Percentiles rank a stretch among this genome's conserved stretches.
Evolutionary conservation across 257 asterid genomes (phyloP).

Genomic region (Anisodus acutangulus): DNA sequence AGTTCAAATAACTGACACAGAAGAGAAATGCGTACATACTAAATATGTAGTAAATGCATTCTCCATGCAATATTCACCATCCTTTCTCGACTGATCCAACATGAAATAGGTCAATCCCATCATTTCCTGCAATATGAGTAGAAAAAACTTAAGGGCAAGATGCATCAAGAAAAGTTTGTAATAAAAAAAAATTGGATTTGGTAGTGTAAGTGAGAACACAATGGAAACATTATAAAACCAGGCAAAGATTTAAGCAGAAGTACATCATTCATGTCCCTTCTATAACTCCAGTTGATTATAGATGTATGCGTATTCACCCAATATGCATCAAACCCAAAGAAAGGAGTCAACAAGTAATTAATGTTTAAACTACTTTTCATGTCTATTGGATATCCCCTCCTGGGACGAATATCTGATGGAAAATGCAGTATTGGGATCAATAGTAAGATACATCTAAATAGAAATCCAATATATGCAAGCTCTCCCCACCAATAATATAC

Average conservation of each 20-base stretch:
- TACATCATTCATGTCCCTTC: not conserved
- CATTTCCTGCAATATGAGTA: slow-evolving; percentile 72
- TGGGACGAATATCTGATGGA: not conserved
- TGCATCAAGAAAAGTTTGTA: slow-evolving; percentile 26
- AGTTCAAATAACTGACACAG: slow-evolving; percentile 25
- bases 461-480: not conserved
- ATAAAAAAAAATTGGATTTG: not conserved
- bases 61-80: slow-evolving; percentile 98
- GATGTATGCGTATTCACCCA: slow-evolving; percentile 8
- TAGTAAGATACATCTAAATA: not conserved
- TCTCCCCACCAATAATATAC: slow-evolving; percentile 9
- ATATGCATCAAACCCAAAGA: not conserved
- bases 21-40: slow-evolving; percentile 48
- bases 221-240: slow-evolving; percentile 15
- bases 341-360: not conserved
- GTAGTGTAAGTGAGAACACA: not conserved
- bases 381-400: not conserved
- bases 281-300: slow-evolving; percentile 1
- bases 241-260: not conserved
- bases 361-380: not conserved
- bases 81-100: slow-evolving; percentile 92
- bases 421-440: slow-evolving; percentile 22
- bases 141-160: slow-evolving; percentile 24
- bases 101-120: slow-evolving; percentile 90
- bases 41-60: slow-evolving; percentile 82